Evolutionary conservation across 2,329 filamentous ascomycete species (phyloP), one percentile per base, ranked within the genome.

Genomic region (Xylariomycetidae sp.): DNA sequence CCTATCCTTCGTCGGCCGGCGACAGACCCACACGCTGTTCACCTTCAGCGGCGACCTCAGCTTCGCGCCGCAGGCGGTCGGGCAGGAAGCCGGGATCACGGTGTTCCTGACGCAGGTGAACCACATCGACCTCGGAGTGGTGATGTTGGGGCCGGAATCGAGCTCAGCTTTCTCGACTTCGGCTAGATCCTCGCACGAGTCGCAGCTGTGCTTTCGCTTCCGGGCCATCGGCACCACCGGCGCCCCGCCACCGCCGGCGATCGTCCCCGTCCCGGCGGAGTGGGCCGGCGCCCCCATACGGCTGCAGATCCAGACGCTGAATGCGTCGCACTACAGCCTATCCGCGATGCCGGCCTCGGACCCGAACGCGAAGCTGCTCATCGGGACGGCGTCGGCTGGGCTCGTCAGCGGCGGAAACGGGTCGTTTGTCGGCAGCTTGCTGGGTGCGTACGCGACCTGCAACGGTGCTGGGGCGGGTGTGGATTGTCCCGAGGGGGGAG

Each of bases 401-500:
- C 35, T 59, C 6, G 37, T 61, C 25, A 60, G 56, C 25, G 56
- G 56, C 10, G 57, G 52, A 0, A 46, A 44, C 3, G 59, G 59
- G 1, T 49, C 48, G 6, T 61, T 57, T 34, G 49, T 54, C 1
- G 58, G 58, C 0, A 56, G 49, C 13, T 38, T 61, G 10, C 30
- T 62, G 0, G 59, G 59, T 2, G 48, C 47, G 3, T 62, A 59
- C 32, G 58, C 56, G 9, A 61, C 58, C 6, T 60, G 58, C 32
- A 61, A 61, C 28, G 59, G 58, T 2, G 52, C 46, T 3, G 57
- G 54, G 0, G 30, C 27, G 12, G 50, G 52, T 0, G 15, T 44
- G 10, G 38, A 44, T 8, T 58, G 54, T 38, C 53, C 53, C 4
- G 27, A 33, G 14, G 53, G 50, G 6, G 53, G 50, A 6, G 41